phyloP scores from a whole-genome alignment of 495 filamentous ascomycete genomes.

The Pseudomonodictys pantanalensis region DNA sequence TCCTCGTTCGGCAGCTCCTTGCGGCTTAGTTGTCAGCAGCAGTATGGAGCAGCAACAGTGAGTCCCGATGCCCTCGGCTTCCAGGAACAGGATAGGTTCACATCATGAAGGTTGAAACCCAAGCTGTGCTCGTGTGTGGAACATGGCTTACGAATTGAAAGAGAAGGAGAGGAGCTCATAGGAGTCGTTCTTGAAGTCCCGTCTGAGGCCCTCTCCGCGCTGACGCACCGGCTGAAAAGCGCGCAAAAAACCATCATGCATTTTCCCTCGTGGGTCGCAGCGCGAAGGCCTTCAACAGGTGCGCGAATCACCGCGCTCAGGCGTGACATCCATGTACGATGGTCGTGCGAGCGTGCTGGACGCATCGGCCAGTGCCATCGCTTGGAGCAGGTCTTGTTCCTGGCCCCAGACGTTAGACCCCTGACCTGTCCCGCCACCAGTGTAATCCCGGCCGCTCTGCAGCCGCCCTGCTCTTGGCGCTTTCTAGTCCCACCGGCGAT shows the following conservation, averaged over 20 bases:
- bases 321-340: neutral
- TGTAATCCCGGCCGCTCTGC: neutral
- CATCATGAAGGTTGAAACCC: too few relatives aligned
- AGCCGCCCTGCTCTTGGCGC: conserved; percentile 5
- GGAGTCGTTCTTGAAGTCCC: too few relatives aligned
- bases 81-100: too few relatives aligned
- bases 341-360: conserved; percentile 12
- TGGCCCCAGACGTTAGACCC: conserved; percentile 7
- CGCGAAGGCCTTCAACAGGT: conserved; percentile 1
- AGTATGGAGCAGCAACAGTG: too few relatives aligned
- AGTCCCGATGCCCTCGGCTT: too few relatives aligned
- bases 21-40: too few relatives aligned
- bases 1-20: too few relatives aligned
- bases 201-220: too few relatives aligned
- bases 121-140: too few relatives aligned
- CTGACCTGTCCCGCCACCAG: conserved; percentile 7
- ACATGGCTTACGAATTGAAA: too few relatives aligned
- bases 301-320: conserved; percentile 16
- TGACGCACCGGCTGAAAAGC: neutral
- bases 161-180: too few relatives aligned
- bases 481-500: conserved; percentile 6
- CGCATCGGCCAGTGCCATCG: conserved; percentile 15
- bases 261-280: conserved; percentile 2
- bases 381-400: conserved; percentile 12
- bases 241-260: neutral